phyloP scores from a whole-genome alignment of 2,329 filamentous ascomycete species.

The Annulohypoxylon truncatum region DNA sequence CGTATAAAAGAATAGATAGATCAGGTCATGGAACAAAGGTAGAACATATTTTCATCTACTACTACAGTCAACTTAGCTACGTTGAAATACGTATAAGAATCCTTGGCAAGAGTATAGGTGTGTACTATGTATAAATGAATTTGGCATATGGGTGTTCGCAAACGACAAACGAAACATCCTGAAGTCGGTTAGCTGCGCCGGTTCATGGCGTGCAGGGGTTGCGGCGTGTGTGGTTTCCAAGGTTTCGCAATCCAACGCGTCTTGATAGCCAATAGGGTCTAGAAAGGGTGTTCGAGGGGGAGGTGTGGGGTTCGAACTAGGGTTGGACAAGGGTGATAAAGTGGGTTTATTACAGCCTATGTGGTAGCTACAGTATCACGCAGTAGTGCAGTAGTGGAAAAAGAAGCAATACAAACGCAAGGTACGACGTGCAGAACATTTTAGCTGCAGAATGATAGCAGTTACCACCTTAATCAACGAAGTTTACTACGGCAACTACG shows the following conservation, averaged over 20 bases:
- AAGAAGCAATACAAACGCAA: constrained; percentile 38
- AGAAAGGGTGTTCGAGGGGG: constrained; percentile 9
- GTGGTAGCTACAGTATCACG: background rate
- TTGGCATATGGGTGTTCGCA: background rate
- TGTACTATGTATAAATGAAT: background rate
- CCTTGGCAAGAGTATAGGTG: background rate
- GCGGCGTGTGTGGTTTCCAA: constrained; percentile 12
- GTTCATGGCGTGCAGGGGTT: constrained; percentile 34
- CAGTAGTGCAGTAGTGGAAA: constrained; percentile 3
- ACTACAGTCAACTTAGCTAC: background rate
- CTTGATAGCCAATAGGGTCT: constrained; percentile 26
- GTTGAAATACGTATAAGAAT: background rate
- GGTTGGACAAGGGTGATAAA: constrained; percentile 12
- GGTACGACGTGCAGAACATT: constrained; percentile 32
- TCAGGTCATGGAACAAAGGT: background rate
- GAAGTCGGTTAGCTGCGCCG: constrained; percentile 20
- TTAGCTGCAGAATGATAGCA: constrained; percentile 30
- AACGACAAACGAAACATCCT: constrained; percentile 15
- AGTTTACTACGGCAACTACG: constrained; percentile 18
- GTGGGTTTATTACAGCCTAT: constrained; percentile 18
- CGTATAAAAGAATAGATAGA: background rate
- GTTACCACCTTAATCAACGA: constrained; percentile 25
- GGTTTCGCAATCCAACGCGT: constrained; percentile 31
- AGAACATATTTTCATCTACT: background rate
- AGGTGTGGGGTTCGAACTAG: constrained; percentile 20